These are phyloP conservation scores for Bretschneidera sinensis DNA, from an alignment of 345 rosid genomes.

Conservation along the genomic window DNA sequence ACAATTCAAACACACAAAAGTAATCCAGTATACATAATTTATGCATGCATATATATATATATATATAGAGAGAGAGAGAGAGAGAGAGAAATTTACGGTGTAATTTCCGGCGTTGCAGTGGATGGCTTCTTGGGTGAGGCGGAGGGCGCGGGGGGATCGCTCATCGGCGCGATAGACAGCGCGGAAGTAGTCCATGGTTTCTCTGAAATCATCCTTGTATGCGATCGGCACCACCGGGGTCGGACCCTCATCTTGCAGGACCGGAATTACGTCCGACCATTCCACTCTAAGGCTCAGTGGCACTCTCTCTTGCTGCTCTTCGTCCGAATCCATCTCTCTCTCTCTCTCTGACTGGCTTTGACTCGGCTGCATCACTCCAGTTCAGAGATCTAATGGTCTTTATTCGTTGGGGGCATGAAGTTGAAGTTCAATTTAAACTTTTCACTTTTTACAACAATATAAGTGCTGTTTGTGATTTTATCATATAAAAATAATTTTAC, in stretches of 20 bases:
- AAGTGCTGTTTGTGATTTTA: too few relatives aligned
- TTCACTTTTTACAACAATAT: too few relatives aligned
- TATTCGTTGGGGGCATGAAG: too few relatives aligned
- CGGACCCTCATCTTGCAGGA: conserved; percentile 81
- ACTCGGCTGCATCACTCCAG: too few relatives aligned
- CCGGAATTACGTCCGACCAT: conserved; percentile 72
- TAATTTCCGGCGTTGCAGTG: conserved; percentile 72
- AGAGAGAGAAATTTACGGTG: conserved; percentile 45
- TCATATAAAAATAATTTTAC: too few relatives aligned
- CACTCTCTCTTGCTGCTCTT: conserved; percentile 14
- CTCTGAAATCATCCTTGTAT: conserved; percentile 69
- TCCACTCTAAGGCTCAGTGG: conserved; percentile 55
- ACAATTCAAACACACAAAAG: background rate
- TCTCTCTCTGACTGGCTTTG: too few relatives aligned
- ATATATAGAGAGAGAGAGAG: too few relatives aligned
- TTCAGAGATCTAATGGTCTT: too few relatives aligned
- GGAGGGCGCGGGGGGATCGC: conserved; percentile 73
- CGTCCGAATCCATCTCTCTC: conserved; percentile 27
- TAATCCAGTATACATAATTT: background rate
- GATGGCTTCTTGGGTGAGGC: conserved; percentile 59
- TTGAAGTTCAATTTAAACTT: too few relatives aligned
- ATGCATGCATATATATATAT: too few relatives aligned
- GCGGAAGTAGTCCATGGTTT: conserved; percentile 89
- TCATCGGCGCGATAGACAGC: conserved; percentile 67
- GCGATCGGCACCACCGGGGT: conserved; percentile 80